A percentile compares a stretch with the other conserved stretches of the same genome.
phyloP scores from a whole-genome alignment of 2,329 filamentous ascomycete species.

The Penicillium digitatum region DNA sequence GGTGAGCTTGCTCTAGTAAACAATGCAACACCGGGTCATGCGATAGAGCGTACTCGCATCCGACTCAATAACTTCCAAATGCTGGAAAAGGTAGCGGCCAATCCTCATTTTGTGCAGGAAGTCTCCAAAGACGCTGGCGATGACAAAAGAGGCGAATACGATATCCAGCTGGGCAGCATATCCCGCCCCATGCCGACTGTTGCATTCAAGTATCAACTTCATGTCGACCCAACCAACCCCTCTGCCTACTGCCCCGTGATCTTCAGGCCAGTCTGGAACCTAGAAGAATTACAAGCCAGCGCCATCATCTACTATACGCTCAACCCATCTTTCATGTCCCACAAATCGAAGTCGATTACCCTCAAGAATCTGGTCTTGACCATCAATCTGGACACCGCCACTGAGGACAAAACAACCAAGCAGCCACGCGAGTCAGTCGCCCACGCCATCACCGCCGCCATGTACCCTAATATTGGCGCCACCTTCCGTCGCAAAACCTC shows the following conservation, averaged over 20 bases:
- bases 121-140: slow-evolving; percentile 44
- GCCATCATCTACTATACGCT: slow-evolving; percentile 79
- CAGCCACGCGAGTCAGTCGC: slow-evolving; percentile 37
- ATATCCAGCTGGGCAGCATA: slow-evolving; percentile 68
- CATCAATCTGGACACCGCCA: slow-evolving; percentile 41
- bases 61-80: slow-evolving; percentile 80
- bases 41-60: slow-evolving; percentile 58
- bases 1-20: slow-evolving; percentile 89
- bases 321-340: slow-evolving; percentile 63
- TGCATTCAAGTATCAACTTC: slow-evolving; percentile 89
- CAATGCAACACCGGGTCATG: slow-evolving; percentile 48
- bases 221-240: slow-evolving; percentile 59
- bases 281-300: slow-evolving; percentile 78
- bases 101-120: slow-evolving; percentile 82
- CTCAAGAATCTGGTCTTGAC: slow-evolving; percentile 77
- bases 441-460: slow-evolving; percentile 42
- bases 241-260: slow-evolving; percentile 66
- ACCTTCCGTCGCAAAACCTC: slow-evolving; percentile 46
- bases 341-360: slow-evolving; percentile 48
- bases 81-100: slow-evolving; percentile 91
- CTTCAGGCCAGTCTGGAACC: slow-evolving; percentile 74
- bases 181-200: slow-evolving; percentile 61
- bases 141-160: slow-evolving; percentile 71
- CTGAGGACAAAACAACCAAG: slow-evolving; percentile 46
- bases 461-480: slow-evolving; percentile 46